Evolutionary conservation across 2,329 filamentous ascomycete species (phyloP).

Genomic region (Phaeosphaeriaceae sp.): DNA sequence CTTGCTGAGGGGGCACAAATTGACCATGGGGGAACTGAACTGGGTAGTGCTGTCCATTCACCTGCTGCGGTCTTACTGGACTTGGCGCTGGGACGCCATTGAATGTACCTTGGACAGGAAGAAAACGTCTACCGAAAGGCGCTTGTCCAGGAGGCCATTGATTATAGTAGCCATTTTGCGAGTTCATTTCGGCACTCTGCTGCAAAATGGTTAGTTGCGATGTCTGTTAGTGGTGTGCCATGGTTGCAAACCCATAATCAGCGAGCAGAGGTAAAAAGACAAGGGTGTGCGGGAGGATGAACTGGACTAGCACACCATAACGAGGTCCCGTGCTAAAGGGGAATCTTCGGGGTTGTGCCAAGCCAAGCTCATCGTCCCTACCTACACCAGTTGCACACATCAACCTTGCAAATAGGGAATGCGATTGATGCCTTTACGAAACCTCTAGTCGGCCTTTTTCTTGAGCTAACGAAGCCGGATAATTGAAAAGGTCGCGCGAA

Average conservation of each 20-base stretch:
- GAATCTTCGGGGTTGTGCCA: neutral
- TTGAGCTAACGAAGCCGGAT: no score
- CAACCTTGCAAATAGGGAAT: neutral
- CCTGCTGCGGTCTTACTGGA: constrained; percentile 15
- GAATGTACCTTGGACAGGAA: constrained; percentile 28
- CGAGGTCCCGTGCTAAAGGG: constrained; percentile 7
- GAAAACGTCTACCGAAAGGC: constrained; percentile 23
- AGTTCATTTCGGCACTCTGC: constrained; percentile 25
- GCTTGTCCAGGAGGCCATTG: constrained; percentile 28
- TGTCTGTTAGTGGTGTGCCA: constrained; percentile 26
- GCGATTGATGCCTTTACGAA: no score
- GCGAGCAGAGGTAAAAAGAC: constrained; percentile 11
- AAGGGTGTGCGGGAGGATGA: neutral
- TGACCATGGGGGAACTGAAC: constrained; percentile 20
- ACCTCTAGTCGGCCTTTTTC: neutral
- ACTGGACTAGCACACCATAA: constrained; percentile 5
- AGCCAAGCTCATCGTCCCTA: no score
- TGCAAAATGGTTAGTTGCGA: constrained; percentile 15
- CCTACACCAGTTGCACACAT: neutral
- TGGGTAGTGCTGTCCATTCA: constrained; percentile 19
- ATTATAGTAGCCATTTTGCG: constrained; percentile 26
- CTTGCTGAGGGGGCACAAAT: constrained; percentile 24
- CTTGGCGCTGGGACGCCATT: constrained; percentile 18
- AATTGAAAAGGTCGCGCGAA: neutral
- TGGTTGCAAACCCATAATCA: constrained; percentile 14